Evolutionary conservation across 352 stramenopile genomes (phyloP), one percentile per base, ranked within the genome.

Genomic region (Pythium phragmitis): DNA sequence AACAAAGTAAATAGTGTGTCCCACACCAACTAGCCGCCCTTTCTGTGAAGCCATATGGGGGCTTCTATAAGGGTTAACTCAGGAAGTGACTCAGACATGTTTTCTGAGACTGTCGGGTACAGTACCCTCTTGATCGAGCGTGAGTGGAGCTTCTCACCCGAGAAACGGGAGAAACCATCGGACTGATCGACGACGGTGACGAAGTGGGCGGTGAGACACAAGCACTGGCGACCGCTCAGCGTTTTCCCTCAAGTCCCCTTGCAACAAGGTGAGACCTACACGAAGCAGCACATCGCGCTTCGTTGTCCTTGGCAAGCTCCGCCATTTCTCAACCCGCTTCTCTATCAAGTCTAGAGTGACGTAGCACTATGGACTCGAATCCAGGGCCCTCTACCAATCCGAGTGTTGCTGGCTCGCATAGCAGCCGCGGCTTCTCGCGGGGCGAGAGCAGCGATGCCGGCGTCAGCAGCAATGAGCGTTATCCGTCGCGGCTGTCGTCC

Each of bases 31-130:
- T 21, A 50, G 2, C 1, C 7, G 9, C 21, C 23, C 33, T 50
- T 12, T 26, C 7, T n/a, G 14, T 57, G 50, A 57, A 57, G 33
- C 33, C 50, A 57, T 39, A 33, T 26, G 57, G 48, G 26, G 48
- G 8, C 28, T 13, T 51, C 39, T 65, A 59, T 59, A 59, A 17
- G 39, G 50, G 19, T 7, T 60, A 57, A 57, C 50, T 57, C 50
- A 57, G 37, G 53, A 26, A 16, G 3, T 11, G 26, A 23, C 37
- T 60, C 53, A 60, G 53, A 26, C 34, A 58, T n/a, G 14, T 7
- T 46, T 30, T 57, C 50, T 57, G 50, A 57, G 50, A 34, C 23
- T n/a, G n/a, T 46, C 43, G 7, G 12, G 11, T 19, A 17, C 13
- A 8, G 7, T 41, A 13, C 7, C 36, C 36, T 41, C 21, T 41